These are phyloP conservation scores for Neopestalotiopsis sp. DNA, from an alignment of 2,329 filamentous ascomycete genomes.

Conservation along the genomic window DNA sequence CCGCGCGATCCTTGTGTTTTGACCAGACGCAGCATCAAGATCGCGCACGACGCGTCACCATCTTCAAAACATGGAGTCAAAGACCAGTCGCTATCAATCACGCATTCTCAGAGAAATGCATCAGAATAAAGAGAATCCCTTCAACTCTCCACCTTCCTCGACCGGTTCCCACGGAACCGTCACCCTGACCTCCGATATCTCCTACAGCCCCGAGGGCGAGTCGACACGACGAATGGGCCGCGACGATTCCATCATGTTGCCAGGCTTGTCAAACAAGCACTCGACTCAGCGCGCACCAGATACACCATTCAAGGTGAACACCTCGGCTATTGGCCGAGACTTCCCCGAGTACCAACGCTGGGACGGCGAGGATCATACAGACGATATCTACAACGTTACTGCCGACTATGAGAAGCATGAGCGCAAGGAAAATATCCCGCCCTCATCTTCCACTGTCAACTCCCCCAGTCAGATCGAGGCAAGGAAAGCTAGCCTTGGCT, in stretches of 20 bases:
- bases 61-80: conserved; percentile 30
- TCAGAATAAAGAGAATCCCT: conserved; percentile 53
- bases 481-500: conserved; percentile 21
- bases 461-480: conserved; percentile 49
- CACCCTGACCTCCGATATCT: conserved; percentile 59
- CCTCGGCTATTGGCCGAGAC: conserved; percentile 46
- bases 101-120: conserved; percentile 42
- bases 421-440: conserved; percentile 52
- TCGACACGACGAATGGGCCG: conserved; percentile 54
- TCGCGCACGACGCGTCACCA: conserved; percentile 26
- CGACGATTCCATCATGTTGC: conserved; percentile 45
- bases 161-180: conserved; percentile 63
- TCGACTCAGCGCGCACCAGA: conserved; percentile 23
- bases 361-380: conserved; percentile 30
- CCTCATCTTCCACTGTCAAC: conserved; percentile 37
- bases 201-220: conserved; percentile 58
- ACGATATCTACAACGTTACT: conserved; percentile 39
- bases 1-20: conserved; percentile 4
- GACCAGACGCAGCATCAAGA: conserved; percentile 7
- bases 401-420: conserved; percentile 33
- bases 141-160: conserved; percentile 63
- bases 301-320: conserved; percentile 37
- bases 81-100: conserved; percentile 33
- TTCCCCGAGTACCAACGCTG: conserved; percentile 54
- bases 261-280: conserved; percentile 26